Evolutionary conservation across 139 green algal genomes (phyloP).

Genomic region (Coccomyxa sp.): DNA sequence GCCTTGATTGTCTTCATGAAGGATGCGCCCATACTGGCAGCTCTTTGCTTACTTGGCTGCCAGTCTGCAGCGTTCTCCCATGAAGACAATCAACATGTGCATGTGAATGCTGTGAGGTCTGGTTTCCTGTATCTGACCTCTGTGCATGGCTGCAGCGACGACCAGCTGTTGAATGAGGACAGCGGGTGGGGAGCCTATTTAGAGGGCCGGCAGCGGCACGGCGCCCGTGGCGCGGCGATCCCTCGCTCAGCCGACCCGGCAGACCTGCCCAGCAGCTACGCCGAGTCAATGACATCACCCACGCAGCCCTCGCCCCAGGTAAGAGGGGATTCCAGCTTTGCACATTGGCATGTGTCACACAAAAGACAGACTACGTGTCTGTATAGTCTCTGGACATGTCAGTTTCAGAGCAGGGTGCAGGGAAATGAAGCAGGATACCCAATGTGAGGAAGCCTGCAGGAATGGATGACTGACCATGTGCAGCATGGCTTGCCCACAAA

Average conservation of each 20-base stretch:
- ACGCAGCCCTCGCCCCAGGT: not conserved
- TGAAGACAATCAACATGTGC: not conserved
- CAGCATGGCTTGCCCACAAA: no score
- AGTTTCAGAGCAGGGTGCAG: no score
- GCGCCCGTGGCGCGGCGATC: not conserved
- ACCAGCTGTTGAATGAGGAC: conserved; percentile 28
- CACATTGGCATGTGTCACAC: no score
- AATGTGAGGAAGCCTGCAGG: no score
- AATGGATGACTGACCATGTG: no score
- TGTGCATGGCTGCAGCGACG: conserved; percentile 14
- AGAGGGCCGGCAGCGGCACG: not conserved
- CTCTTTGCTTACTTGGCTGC: not conserved
- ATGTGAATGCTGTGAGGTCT: not conserved
- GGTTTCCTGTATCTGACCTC: not conserved
- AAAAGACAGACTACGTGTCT: no score
- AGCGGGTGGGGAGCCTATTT: not conserved
- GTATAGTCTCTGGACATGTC: no score
- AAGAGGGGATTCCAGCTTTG: no score
- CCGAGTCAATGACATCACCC: not conserved
- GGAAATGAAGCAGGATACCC: no score
- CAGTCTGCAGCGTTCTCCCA: not conserved
- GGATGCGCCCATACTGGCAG: not conserved
- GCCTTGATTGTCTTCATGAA: not conserved
- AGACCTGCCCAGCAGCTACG: not conserved
- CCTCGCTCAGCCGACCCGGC: not conserved